These are phyloP conservation scores for Logfia minima DNA, from an alignment of 129 eudicot genomes.

Conservation along the genomic window DNA sequence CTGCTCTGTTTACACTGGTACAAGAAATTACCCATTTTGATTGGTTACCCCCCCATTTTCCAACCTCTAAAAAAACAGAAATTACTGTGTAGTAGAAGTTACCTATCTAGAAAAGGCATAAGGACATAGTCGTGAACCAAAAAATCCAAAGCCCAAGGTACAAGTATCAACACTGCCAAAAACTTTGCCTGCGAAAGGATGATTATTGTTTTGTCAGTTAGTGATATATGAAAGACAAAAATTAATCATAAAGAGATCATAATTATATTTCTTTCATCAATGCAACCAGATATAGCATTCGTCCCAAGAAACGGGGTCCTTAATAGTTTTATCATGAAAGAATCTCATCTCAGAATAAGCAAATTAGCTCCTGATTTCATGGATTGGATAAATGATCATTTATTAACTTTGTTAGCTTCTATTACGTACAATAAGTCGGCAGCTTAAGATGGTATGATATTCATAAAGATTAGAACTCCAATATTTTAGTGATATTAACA, in stretches of 20 bases:
- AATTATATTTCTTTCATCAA: not conserved
- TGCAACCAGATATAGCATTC: not conserved
- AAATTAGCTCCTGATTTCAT: not conserved
- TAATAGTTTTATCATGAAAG: not conserved
- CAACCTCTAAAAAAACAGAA: not conserved
- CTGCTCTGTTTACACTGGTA: not conserved
- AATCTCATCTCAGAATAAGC: not conserved
- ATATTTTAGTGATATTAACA: not conserved
- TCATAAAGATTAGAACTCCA: not conserved
- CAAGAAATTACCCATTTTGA: not conserved
- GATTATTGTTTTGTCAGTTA: constrained; percentile 12
- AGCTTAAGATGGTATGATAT: not conserved
- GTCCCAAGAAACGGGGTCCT: not conserved
- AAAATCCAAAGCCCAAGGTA: constrained; percentile 93
- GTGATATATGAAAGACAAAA: constrained; percentile 10
- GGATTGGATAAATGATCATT: not conserved
- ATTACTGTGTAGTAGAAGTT: constrained; percentile 12
- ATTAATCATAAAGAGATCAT: not conserved
- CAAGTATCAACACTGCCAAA: constrained; percentile 68
- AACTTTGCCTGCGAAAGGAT: constrained; percentile 85
- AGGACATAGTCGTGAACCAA: constrained; percentile 92
- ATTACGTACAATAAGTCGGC: not conserved
- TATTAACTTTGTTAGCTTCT: not conserved
- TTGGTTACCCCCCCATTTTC: not conserved
- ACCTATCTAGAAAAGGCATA: constrained; percentile 99